Evolutionary conservation across 495 filamentous ascomycete genomes (phyloP).

Genomic region (Trypethelium eluteriae): DNA sequence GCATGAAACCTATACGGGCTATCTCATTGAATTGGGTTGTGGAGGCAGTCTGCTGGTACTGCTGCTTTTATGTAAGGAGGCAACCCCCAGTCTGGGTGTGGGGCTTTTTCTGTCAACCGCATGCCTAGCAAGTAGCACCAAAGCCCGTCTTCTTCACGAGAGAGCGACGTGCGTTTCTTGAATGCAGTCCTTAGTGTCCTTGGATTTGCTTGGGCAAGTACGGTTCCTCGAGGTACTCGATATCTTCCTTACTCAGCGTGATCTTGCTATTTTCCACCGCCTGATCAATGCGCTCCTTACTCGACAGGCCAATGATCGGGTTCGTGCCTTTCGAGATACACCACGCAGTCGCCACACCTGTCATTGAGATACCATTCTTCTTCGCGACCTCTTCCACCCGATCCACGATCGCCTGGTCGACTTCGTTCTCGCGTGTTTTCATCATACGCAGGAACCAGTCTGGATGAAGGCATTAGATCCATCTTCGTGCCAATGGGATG

Average conservation of each 20-base stretch:
- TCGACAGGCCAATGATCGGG: slow-evolving; percentile 34
- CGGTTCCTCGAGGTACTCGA: slow-evolving; percentile 33
- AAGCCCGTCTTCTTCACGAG: too few species aligned
- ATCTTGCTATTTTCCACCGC: slow-evolving; percentile 30
- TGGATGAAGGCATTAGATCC: background rate
- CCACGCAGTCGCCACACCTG: slow-evolving; percentile 20
- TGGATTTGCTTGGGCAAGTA: slow-evolving; percentile 29
- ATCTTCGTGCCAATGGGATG: too few species aligned
- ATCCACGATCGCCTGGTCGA: slow-evolving; percentile 19
- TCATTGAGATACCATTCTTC: slow-evolving; percentile 20
- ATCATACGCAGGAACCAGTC: background rate
- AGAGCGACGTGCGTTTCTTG: background rate
- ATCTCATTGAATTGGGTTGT: too few species aligned
- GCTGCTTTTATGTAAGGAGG: too few species aligned
- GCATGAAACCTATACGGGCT: too few species aligned
- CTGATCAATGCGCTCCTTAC: slow-evolving; percentile 34
- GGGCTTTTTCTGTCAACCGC: too few species aligned
- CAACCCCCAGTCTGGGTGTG: too few species aligned
- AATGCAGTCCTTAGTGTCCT: slow-evolving; percentile 15
- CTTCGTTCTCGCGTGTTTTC: background rate
- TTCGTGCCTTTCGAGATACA: slow-evolving; percentile 28
- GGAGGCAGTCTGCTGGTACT: too few species aligned
- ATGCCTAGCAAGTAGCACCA: too few species aligned
- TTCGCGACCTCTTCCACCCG: slow-evolving; percentile 22
- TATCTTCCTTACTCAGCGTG: slow-evolving; percentile 32